Evolutionary conservation across 129 eudicot species (phyloP), one percentile per base, ranked within the genome.

Genomic region (Centaurea solstitialis): DNA sequence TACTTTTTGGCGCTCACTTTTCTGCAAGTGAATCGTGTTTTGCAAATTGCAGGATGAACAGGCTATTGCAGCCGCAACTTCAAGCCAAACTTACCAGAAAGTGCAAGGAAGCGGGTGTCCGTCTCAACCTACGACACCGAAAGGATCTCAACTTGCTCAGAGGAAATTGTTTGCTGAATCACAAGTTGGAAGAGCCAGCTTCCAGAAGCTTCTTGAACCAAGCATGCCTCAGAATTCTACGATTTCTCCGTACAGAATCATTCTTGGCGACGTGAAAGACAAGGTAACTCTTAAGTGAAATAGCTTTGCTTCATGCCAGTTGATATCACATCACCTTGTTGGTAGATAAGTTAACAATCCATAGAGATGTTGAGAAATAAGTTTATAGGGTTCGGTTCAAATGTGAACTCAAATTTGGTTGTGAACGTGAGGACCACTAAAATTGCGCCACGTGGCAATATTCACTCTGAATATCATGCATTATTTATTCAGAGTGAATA

Each of bases 151-250:
- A 64, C 30, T 64, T 64, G 30, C 68, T 64, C 30, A 18, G 68
- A 87, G 87, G 84, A 95, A 88, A 83, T 21, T 74, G 23, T 94
- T 87, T 76, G 83, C 93, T 33, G 97, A 95, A 76, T 84, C 97
- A 40, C 93, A 86, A 79, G 76, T 86, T 22, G 97, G 93, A 85
- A 90, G 89, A 87, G 75, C 81, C 77, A 95, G 99, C 85, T 95
- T 95, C 75, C 89, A 81, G 85, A 95, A 85, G 88, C 99, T 95
- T 82, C 88, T 95, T 22, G 99, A 95, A 75, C 99, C 99, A 85
- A 92, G 97, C 81, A 65, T 84, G 75, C 87, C 91, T 72, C 90
- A 89, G 67, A 86, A 73, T 73, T 94, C 99, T 73, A 92, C 86
- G 79, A 85, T 95, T 68, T 93, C 97, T 81, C 97, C 99, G 41